Evolutionary conservation across 2,329 filamentous ascomycete species (phyloP), one percentile per base, ranked within the genome.

Genomic region (Chalaropsis ovoidea): DNA sequence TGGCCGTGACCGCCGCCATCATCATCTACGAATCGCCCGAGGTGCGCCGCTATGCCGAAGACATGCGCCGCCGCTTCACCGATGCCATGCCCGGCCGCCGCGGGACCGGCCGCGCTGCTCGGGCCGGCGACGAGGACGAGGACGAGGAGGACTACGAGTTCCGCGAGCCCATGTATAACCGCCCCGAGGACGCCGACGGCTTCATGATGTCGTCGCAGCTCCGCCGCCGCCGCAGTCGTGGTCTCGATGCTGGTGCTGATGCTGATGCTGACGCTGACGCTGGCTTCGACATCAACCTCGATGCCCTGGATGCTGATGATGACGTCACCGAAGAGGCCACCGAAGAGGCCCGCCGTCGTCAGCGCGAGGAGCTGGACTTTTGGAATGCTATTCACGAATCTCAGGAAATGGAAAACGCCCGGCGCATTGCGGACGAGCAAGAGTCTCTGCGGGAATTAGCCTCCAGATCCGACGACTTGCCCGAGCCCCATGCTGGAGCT

Each of bases 1-100:
- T 84, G 67, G 81, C 80, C 65, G 79, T 84, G 67, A 81, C 81
- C 31, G 79, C 81, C 42, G 81, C 82, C 67, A 79, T 84, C 67
- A 81, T 82, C 69, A 77, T 86, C 67, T 86, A 86, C 75, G 84
- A 87, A 72, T 83, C 80, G 24, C 83, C 84, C 65, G 84, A 86
- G 73, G 74, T 86, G 35, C 82, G 82, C 68, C 82, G 83, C 70
- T 81, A 82, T 71, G 81, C 83, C 69, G 80, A 84, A 68, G 81
- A 86, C 72, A 76, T 86, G 67, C 82, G 84, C 67, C 80, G 83
- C 67, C 80, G 82, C 68, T 82, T 87, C 71, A 82, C 83, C 69
- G 72, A 85, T 49, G 82, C 83, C 61, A 74, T 86, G 15, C 49
- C 43, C 10, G 62, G 65, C 31, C 65, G 65, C 22, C 62, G 56